Base-by-base conservation (phyloP, 176 grass and related monocot genomes). In the Eragrostis nindensis region DNA sequence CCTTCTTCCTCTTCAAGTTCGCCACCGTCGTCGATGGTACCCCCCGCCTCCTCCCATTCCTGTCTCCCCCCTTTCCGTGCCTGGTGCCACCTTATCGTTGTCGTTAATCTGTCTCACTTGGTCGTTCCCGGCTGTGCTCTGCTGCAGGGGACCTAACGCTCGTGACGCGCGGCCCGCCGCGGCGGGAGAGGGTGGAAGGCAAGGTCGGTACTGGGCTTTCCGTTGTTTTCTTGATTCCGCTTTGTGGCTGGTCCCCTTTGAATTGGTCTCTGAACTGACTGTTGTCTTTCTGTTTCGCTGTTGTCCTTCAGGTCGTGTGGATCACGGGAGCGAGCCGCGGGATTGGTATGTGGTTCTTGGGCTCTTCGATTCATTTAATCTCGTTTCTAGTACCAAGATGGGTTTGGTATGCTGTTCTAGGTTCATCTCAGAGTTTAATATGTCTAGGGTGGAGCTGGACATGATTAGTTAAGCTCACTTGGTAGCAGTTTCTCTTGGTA, bases 241-340 rank as follows among this genome's bases (percentile, higher is more conserved):
- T 7, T 27, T 57, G 69, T 40, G 16, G 26, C 62, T 38, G 47
- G 40, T 65, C 47, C 48, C 25, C 5, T 21, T 50, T 14, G 54
- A 76, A 82, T 65, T 21, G 13, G 30, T 36, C 18, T 42, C 66
- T 71, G 27, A 67, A 69, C 26, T 76, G 16, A 62, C 42, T 43
- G 0, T 1, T 30, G 46, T 16, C 12, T 44, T 71, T 57, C 15
- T 21, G 11, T 80, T 78, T 27, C 21, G 11, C 47, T 25, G 7
- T 5, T 84, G 14, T 41, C 24, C 36, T 66, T 59, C 71, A 98
- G 96, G 96, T 98, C 53, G 96, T 98, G 47, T 98, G 96, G 96
- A 90, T 98, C 21, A 98, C 92, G 13, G 96, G 96, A 5, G 96
- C 92, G 12, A 98, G 96, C 81, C 92, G 96, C 19, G 96, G 96